phyloP scores from a whole-genome alignment of 179 eudicot genomes.

The Beta corolliflora region DNA sequence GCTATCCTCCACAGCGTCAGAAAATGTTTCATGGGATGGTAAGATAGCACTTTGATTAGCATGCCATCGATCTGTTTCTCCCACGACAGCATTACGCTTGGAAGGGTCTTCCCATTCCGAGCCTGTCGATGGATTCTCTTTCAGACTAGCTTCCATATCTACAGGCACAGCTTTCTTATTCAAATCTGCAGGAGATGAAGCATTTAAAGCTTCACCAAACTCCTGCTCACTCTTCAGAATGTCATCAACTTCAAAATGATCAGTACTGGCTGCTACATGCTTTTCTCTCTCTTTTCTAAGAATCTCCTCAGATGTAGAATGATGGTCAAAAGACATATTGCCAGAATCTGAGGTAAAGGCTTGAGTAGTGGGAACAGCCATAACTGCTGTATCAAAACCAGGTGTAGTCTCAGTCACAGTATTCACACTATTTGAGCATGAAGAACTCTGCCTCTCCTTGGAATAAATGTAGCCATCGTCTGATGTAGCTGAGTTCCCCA shows the following conservation, averaged over 20 bases:
- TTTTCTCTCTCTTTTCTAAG: conserved; percentile 31
- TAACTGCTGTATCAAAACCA: conserved; percentile 33
- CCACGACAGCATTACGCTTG: conserved; percentile 19
- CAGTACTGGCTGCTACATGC: conserved; percentile 5
- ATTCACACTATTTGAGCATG: conserved; percentile 51
- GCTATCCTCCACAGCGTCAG: conserved; percentile 33
- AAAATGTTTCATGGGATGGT: conserved; percentile 27
- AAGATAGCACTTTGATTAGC: conserved; percentile 19
- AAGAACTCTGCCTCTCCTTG: conserved; percentile 45
- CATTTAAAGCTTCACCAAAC: conserved; percentile 33
- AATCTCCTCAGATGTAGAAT: conserved; percentile 31
- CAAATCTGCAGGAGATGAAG: conserved; percentile 33
- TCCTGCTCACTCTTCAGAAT: conserved; percentile 19
- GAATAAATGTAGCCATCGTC: conserved; percentile 53
- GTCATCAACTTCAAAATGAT: conserved; percentile 11
- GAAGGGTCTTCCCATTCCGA: conserved; percentile 29
- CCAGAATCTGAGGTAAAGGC: conserved; percentile 33
- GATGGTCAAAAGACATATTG: conserved; percentile 33
- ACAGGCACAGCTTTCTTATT: conserved; percentile 14
- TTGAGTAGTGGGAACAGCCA: conserved; percentile 28
- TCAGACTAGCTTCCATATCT: conserved; percentile 32
- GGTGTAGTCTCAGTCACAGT: conserved; percentile 42
- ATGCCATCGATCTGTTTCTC: conserved; percentile 23
- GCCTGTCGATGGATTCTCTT: conserved; percentile 25
- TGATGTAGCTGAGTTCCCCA: conserved; percentile 57